Base-by-base conservation (phyloP, 2,329 filamentous ascomycete species). In the Aschersonia sp. region DNA sequence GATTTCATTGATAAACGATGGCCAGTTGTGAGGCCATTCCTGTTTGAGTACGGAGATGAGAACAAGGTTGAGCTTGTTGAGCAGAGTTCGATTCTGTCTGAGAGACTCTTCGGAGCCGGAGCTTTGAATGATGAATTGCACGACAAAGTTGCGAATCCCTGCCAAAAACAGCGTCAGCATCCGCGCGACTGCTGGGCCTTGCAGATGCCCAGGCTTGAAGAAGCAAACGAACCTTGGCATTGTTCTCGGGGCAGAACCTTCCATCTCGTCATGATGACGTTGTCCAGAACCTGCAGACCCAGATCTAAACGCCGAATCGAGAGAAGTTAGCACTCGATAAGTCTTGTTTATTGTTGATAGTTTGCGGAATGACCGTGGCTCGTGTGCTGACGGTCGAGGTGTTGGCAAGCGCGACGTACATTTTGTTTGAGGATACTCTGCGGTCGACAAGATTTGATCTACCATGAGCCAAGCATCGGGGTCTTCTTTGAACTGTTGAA, bases 11-110 rank as follows among this genome's bases (percentile, higher is more conserved):
- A 98, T 97, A 68, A 98, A 98, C 22, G 88, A 95, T 9, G 94
- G 92, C 92, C 94, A 98, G 73, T 98, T 94, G 69, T 97, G 90
- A 49, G 92, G 92, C 92, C 92, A 98, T 68, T 98, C 92, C 69
- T 98, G 92, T 75, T 98, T 98, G 61, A 98, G 73, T 53, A 98
- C 90, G 49, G 89, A 95, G 57, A 98, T 87, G 53, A 98, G 83
- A 49, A 97, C 90, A 58, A 98, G 78, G 62, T 98, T 98, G 52
- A 98, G 81, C 73, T 98, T 98, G 77, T 97, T 97, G 61, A 98
- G 74, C 50, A 98, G 79, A 35, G 89, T 89, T 61, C 86, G 84
- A 67, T 97, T 84, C 57, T 77, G 72, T 64, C 83, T 84, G 56
- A 95, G 74, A 54, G 82, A 83, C 61, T 97, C 90, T 66, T 97